phyloP scores from a whole-genome alignment of 2,329 filamentous ascomycete species.

The Colletotrichum lindemuthianum region DNA sequence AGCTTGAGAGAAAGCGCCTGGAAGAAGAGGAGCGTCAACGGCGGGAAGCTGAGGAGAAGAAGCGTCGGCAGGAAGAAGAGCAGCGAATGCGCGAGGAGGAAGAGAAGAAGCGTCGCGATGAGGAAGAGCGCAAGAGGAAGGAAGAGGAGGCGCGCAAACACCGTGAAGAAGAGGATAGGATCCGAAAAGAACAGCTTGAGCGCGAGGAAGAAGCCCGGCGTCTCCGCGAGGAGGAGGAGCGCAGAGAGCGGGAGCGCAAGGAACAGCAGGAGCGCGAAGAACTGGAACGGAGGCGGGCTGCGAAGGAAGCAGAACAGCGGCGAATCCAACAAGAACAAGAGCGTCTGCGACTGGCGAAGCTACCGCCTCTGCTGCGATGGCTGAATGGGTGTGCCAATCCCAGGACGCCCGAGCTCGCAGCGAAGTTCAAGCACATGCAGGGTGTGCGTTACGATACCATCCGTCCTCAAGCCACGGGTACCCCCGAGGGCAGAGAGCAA shows the following conservation, averaged over 20 bases:
- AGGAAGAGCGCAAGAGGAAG: conserved; percentile 50
- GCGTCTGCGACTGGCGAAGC: conserved; percentile 60
- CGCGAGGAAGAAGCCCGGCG: conserved; percentile 60
- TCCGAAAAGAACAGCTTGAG: conserved; percentile 55
- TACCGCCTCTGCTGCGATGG: conserved; percentile 71
- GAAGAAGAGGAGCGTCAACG: conserved; percentile 38
- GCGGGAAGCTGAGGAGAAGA: conserved; percentile 43
- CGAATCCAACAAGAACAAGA: conserved; percentile 65
- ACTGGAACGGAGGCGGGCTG: conserved; percentile 58
- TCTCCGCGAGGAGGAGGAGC: conserved; percentile 63
- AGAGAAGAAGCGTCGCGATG: conserved; percentile 49
- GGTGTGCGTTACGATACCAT: conserved; percentile 74
- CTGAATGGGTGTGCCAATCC: conserved; percentile 64
- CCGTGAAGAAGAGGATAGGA: conserved; percentile 58
- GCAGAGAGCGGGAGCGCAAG: conserved; percentile 59
- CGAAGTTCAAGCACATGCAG: conserved; percentile 65
- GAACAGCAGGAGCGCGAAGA: conserved; percentile 56
- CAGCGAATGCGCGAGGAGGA: conserved; percentile 49
- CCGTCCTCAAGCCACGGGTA: conserved; percentile 61
- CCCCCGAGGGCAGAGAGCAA: conserved; percentile 68
- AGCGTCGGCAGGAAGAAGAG: conserved; percentile 42
- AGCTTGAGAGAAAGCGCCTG: conserved; percentile 39
- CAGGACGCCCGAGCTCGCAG: conserved; percentile 59
- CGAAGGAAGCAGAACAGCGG: conserved; percentile 62
- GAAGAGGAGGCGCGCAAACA: conserved; percentile 50